Base-by-base conservation (phyloP, 2,329 filamentous ascomycete genomes). In the Colletotrichum phormii region DNA sequence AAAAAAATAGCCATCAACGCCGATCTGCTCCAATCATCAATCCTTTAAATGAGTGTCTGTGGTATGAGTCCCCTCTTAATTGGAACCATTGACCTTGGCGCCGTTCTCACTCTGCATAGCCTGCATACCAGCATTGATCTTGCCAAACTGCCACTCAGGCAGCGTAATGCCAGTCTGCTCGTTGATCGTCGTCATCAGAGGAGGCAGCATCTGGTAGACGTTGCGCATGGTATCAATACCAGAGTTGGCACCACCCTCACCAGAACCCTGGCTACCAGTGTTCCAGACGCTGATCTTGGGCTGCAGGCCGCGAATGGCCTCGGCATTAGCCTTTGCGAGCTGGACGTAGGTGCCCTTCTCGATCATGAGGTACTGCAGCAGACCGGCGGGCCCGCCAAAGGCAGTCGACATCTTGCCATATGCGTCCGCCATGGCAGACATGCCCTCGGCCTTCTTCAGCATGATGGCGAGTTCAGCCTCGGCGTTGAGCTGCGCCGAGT, bases 241-340 rank as follows among this genome's bases (percentile, higher is more conserved):
- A 2, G 74, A 67, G 53, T 81, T 81, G 31, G 82, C 83, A 54
- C 79, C 84, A 15, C 80, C 83, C 18, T 80, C 79, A 12, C 82
- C 84, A 3, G 18, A n/a, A 22, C 81, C 86, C 63, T 88, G 84
- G 61, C 83, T 81, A 55, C 93, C 93, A 9, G 94, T 97, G 80
- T 94, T 97, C 95, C 94, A 97, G 31, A 96, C 91, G 74, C 92
- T 95, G 84, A 97, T 97, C 91, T 97, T 97, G 75, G 95, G 95
- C 81, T 95, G 89, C 76, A 97, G 84, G 31, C 94, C 94, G 64
- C 90, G 87, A 79, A 97, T 90, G 37, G 94, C 94, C 37, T 87
- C 81, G 59, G 93, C 94, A 77, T 97, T 97, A 62, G 93, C 94
- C 77, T 92, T 88, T 71, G 94, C 94, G 62, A 97, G 89, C 77